phyloP scores from a whole-genome alignment of 2,329 filamentous ascomycete genomes.

The Rugonectria rugulosa region DNA sequence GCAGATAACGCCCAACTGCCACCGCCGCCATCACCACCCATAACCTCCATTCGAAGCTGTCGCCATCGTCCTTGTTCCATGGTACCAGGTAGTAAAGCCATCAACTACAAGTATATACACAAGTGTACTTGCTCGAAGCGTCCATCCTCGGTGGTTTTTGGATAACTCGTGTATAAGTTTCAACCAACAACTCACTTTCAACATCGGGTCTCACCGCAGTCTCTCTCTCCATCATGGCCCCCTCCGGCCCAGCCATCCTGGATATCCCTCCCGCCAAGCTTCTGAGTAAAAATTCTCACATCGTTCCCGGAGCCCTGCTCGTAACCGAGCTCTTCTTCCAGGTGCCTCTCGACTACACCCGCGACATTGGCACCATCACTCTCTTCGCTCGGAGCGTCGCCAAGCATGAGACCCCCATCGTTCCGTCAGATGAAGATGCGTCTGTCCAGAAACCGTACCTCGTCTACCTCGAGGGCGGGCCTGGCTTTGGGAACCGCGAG shows the following conservation, averaged over 20 bases:
- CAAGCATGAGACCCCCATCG: conserved; percentile 70
- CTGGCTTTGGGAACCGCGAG: conserved; percentile 77
- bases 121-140: neutral
- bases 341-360: conserved; percentile 81
- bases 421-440: conserved; percentile 47
- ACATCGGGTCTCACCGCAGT: conserved; percentile 6
- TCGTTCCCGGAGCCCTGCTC: conserved; percentile 69
- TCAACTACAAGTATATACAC: too few species aligned
- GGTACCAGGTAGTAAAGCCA: too few species aligned
- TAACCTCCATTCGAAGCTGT: neutral
- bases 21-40: neutral
- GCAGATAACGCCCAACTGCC: conserved; percentile 9
- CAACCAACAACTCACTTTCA: neutral
- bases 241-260: conserved; percentile 23
- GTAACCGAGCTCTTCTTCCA: conserved; percentile 87
- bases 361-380: conserved; percentile 66
- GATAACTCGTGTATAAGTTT: too few species aligned
- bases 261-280: conserved; percentile 48
- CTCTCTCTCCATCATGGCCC: conserved; percentile 13
- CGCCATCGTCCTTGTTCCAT: too few species aligned
- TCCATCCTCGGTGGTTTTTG: neutral
- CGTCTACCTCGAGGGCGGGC: conserved; percentile 86
- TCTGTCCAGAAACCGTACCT: conserved; percentile 61
- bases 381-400: conserved; percentile 81
- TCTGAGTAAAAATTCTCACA: conserved; percentile 52